Evolutionary conservation across 805 yeast species (phyloP), one percentile per base, ranked within the genome.

Genomic region (Pichia membranifaciens): DNA sequence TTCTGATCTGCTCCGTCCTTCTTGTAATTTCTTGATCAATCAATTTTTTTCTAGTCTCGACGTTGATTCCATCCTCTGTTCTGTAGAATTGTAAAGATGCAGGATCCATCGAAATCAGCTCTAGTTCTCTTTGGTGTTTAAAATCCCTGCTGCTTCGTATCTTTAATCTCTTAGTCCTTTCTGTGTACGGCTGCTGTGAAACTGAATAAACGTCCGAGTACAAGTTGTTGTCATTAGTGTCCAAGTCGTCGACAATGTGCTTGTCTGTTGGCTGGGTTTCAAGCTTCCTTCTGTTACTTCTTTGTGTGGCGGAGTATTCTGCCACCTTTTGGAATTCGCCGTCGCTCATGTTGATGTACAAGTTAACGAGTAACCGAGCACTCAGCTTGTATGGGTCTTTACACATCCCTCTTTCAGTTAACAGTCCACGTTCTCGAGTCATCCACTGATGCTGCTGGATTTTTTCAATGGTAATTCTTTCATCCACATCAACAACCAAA

Each of bases 371-470:
- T 40, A 83, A 57, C 45, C 70, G 70, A 3, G 76, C 68, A 1
- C 84, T 78, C 28, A 83, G 61, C 16, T 67, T 58, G 6, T 69
- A 53, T 2, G 87, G 76, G 54, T 82, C 78, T 20, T 65, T 69
- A 55, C 87, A 81, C 49, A 72, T 55, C 0, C 82, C 84, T 34
- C 70, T 65, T 3, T 49, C 38, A 38, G 72, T 68, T 13, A 76
- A 66, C 37, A 78, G 69, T 4, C 64, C 57, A 52, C 76, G 73
- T 8, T 65, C 60, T 42, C 70, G 62, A 13, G 67, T 62, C 36
- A 76, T 72, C 88, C 88, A 83, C 4, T 75, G 75, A 54, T 81
- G 84, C 6, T 60, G 56, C 43, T 70, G 62, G 3, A 81, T 61
- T n/a, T 59, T 65, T 0, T 61, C 63, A 41, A 79, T 48, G 0